Conservation (phyloP, 495 filamentous ascomycete genomes). For the Aspergillus diversus region DNA sequence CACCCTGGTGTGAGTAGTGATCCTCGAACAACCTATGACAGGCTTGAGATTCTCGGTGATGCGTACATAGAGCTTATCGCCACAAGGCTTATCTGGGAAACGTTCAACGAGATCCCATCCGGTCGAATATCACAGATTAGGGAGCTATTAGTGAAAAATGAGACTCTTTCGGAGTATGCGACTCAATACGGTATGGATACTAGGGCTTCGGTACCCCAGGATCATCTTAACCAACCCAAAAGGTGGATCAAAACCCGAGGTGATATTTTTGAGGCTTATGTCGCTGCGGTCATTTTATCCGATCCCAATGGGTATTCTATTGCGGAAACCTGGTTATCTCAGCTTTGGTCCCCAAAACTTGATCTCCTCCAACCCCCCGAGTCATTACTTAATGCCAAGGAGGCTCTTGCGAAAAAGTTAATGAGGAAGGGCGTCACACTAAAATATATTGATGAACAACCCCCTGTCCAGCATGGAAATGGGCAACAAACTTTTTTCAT, state of each 20-base stretch:
- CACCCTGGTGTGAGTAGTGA: constrained; percentile 56
- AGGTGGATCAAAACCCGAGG: constrained; percentile 70
- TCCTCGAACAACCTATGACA: constrained; percentile 58
- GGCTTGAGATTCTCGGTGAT: constrained; percentile 77
- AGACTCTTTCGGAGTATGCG: constrained; percentile 69
- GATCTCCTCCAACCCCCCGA: constrained; percentile 43
- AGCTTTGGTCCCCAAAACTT: constrained; percentile 64
- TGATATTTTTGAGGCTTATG: constrained; percentile 88
- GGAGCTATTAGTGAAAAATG: constrained; percentile 75
- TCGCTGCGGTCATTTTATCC: constrained; percentile 74
- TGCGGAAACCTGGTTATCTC: constrained; percentile 68
- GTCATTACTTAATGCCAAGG: constrained; percentile 47
- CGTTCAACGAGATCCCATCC: constrained; percentile 59
- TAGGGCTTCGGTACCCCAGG: constrained; percentile 55
- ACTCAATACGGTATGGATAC: constrained; percentile 68
- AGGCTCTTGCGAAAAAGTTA: constrained; percentile 59
- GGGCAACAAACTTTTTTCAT: constrained; percentile 66
- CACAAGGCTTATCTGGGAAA: constrained; percentile 63
- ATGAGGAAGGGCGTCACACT: constrained; percentile 64
- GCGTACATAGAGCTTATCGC: constrained; percentile 73
- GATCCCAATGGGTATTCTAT: constrained; percentile 62
- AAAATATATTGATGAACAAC: constrained; percentile 62
- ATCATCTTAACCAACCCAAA: constrained; percentile 43
- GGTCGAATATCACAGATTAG: constrained; percentile 68
- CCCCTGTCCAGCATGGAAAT: constrained; percentile 56